These are phyloP conservation scores for Paramecium sonneborni DNA, from an alignment of 73 alveolate species.

Conservation along the genomic window DNA sequence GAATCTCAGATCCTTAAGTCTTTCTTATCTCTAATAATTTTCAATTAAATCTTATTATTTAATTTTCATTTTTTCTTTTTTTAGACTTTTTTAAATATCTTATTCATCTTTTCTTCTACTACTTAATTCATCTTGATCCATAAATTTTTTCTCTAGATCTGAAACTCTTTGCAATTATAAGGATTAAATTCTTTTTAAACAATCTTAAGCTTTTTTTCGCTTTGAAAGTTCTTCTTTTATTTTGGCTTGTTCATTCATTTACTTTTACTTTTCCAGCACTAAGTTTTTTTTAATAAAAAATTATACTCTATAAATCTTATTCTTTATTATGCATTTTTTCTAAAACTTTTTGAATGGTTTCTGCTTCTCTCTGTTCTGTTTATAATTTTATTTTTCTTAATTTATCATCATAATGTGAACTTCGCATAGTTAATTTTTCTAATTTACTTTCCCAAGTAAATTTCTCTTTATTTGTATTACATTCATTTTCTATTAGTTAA, in stretches of 20 bases:
- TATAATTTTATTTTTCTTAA: background rate
- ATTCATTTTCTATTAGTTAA: background rate
- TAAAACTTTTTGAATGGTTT: background rate
- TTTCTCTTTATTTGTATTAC: background rate
- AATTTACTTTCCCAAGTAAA: background rate
- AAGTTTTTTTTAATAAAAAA: background rate
- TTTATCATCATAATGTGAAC: background rate
- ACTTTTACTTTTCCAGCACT: background rate
- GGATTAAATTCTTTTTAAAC: background rate
- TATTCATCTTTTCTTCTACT: constrained; percentile 1
- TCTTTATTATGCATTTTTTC: constrained; percentile 3
- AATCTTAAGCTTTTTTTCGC: background rate
- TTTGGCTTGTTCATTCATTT: background rate
- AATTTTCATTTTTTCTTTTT: background rate
- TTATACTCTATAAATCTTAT: background rate
- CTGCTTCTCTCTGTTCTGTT: background rate
- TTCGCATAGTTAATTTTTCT: background rate
- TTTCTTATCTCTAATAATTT: constrained; percentile 49
- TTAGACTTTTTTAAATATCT: background rate
- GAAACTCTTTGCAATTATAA: background rate
- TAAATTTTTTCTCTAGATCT: background rate
- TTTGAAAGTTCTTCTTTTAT: background rate
- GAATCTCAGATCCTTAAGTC: constrained; percentile 18
- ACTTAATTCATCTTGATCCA: background rate
- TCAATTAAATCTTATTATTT: background rate